A percentile compares a stretch with the other conserved stretches of the same genome.
Conservation (phyloP, 2,329 filamentous ascomycete species). For the Monilinia fructigena region DNA sequence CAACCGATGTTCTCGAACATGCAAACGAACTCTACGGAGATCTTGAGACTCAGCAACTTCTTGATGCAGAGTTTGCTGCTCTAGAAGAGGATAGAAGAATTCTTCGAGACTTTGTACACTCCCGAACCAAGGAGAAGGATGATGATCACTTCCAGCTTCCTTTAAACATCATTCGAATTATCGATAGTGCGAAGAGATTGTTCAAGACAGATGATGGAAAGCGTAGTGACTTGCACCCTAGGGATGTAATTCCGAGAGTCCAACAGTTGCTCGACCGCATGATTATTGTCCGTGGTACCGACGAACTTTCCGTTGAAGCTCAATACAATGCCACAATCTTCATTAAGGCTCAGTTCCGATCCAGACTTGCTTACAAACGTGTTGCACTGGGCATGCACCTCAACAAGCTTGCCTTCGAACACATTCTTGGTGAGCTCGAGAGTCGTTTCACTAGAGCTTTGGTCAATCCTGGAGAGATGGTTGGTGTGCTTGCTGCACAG, state of each 20-base stretch:
- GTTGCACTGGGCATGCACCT: slow-evolving; percentile 82
- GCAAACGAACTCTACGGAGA: slow-evolving; percentile 85
- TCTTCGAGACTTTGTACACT: slow-evolving; percentile 55
- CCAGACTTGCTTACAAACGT: slow-evolving; percentile 87
- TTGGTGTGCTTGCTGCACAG: slow-evolving; percentile 94
- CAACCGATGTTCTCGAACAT: slow-evolving; percentile 77
- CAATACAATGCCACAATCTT: slow-evolving; percentile 85
- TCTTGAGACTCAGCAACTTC: slow-evolving; percentile 77
- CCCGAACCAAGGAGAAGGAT: slow-evolving; percentile 67
- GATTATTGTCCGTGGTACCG: slow-evolving; percentile 80
- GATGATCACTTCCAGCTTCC: slow-evolving; percentile 88
- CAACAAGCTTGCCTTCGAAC: slow-evolving; percentile 88
- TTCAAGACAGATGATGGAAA: slow-evolving; percentile 86
- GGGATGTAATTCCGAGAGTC: slow-evolving; percentile 80
- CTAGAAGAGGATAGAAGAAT: slow-evolving; percentile 71
- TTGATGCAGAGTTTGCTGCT: slow-evolving; percentile 85
- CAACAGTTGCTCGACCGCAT: slow-evolving; percentile 72
- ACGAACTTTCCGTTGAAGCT: slow-evolving; percentile 79
- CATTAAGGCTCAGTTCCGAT: slow-evolving; percentile 89
- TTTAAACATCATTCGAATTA: slow-evolving; percentile 85
- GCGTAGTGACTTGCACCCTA: slow-evolving; percentile 85
- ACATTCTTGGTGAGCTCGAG: slow-evolving; percentile 87
- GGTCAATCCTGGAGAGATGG: slow-evolving; percentile 96
- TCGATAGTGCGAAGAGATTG: slow-evolving; percentile 83
- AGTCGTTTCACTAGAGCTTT: slow-evolving; percentile 81